Evolutionary conservation across 2,329 filamentous ascomycete species (phyloP).

Genomic region (Purpureocillium takamizusanense): DNA sequence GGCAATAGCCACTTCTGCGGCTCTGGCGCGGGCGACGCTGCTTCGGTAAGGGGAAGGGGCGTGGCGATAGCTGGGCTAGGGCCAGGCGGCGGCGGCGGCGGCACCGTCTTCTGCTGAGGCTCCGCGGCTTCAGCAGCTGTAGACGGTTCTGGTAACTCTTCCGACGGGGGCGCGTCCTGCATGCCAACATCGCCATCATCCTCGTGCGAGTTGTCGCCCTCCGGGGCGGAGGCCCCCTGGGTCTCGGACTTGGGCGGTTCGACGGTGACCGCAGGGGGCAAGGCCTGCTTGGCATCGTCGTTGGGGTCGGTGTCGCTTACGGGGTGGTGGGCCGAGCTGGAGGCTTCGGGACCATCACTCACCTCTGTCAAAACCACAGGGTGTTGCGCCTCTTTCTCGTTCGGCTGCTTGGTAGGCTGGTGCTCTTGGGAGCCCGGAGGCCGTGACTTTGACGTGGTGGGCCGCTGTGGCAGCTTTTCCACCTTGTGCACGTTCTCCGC

Average conservation of each 20-base stretch:
- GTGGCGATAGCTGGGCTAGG: slow-evolving; percentile 31
- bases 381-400: slow-evolving; percentile 39
- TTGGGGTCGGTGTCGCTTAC: slow-evolving; percentile 28
- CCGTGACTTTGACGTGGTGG: slow-evolving; percentile 44
- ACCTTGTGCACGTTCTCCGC: slow-evolving; percentile 48
- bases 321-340: slow-evolving; percentile 37
- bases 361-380: slow-evolving; percentile 24
- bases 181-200: slow-evolving; percentile 59
- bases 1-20: slow-evolving; percentile 65
- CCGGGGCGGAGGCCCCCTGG: slow-evolving; percentile 14
- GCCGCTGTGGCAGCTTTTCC: slow-evolving; percentile 45
- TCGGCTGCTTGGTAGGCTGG: slow-evolving; percentile 27
- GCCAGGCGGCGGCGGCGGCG: slow-evolving; percentile 38
- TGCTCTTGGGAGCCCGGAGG: slow-evolving; percentile 45
- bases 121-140: slow-evolving; percentile 28
- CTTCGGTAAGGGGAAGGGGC: slow-evolving; percentile 30
- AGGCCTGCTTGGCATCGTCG: slow-evolving; percentile 38
- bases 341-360: slow-evolving; percentile 33
- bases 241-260: slow-evolving; percentile 29
- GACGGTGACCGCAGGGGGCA: slow-evolving; percentile 26
- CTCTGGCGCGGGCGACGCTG: slow-evolving; percentile 31
- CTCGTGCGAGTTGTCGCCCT: slow-evolving; percentile 27
- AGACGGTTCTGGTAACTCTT: slow-evolving; percentile 37
- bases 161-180: slow-evolving; percentile 47
- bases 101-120: slow-evolving; percentile 19